phyloP scores from a whole-genome alignment of 306 rosid species.

The Castanea sativa region DNA sequence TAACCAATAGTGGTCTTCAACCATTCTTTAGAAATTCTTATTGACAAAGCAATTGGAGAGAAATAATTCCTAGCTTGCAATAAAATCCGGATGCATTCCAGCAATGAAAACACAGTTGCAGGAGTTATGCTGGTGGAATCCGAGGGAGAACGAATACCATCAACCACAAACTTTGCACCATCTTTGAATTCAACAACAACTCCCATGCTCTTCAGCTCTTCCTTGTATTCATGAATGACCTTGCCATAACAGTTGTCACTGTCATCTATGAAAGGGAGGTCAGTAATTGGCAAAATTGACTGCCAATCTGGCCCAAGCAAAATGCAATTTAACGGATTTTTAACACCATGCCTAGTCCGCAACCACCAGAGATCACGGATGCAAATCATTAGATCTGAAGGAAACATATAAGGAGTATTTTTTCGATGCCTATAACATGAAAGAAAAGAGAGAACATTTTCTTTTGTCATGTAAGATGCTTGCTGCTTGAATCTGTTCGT shows the following conservation, averaged over 20 bases:
- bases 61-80: neutral
- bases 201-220: conserved; percentile 59
- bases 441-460: conserved; percentile 50
- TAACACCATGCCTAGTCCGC: conserved; percentile 42
- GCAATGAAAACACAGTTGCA: conserved; percentile 43
- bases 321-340: conserved; percentile 53
- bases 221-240: conserved; percentile 39
- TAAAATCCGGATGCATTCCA: conserved; percentile 43
- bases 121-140: conserved; percentile 39
- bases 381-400: conserved; percentile 24
- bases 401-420: conserved; percentile 23
- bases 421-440: conserved; percentile 39
- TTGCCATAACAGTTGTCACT: conserved; percentile 40
- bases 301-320: conserved; percentile 61
- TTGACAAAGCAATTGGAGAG: conserved; percentile 27
- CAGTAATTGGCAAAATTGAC: conserved; percentile 44
- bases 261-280: conserved; percentile 65
- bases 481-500: conserved; percentile 33
- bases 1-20: conserved; percentile 63
- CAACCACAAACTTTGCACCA: conserved; percentile 46
- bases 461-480: conserved; percentile 35
- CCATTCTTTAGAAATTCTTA: conserved; percentile 48
- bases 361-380: conserved; percentile 42
- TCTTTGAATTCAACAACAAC: conserved; percentile 43
- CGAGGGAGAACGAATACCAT: conserved; percentile 34